These are phyloP conservation scores for Penicillium sp. DNA, from an alignment of 2,329 filamentous ascomycete species.

Conservation along the genomic window DNA sequence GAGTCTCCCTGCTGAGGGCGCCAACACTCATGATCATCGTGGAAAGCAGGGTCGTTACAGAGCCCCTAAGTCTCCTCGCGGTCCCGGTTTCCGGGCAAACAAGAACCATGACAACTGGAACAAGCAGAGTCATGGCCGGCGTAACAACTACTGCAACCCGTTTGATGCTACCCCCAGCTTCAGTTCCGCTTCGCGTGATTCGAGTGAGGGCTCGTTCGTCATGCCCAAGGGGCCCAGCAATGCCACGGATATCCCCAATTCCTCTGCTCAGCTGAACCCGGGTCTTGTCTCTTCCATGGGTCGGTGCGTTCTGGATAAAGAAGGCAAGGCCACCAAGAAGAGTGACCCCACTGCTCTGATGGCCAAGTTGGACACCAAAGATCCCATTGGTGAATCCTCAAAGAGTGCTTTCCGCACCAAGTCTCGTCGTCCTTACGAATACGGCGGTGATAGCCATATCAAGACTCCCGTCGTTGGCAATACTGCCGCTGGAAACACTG, in stretches of 20 bases:
- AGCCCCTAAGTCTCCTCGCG: conserved; percentile 1
- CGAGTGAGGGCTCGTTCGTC: not conserved
- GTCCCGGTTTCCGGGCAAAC: not conserved
- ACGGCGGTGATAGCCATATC: not conserved
- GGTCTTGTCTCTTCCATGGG: not conserved
- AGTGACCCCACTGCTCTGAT: not conserved
- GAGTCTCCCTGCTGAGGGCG: not conserved
- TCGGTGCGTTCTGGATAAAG: not conserved
- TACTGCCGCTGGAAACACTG: not conserved
- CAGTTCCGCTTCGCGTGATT: not conserved
- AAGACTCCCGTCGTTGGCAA: not conserved
- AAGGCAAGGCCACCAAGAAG: not conserved
- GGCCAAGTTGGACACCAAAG: not conserved
- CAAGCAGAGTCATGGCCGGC: not conserved
- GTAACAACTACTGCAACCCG: no score
- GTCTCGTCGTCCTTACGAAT: conserved; percentile 1
- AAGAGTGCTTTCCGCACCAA: not conserved
- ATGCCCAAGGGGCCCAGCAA: not conserved
- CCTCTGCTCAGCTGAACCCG: not conserved
- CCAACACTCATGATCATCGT: not conserved
- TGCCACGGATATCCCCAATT: not conserved
- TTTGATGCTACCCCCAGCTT: not conserved
- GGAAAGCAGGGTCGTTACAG: not conserved
- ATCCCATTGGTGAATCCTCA: not conserved
- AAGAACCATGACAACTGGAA: not conserved